These are phyloP conservation scores for Rhodotorula glutinis DNA, from an alignment of 1,284 basidiomycete species.

Conservation along the genomic window DNA sequence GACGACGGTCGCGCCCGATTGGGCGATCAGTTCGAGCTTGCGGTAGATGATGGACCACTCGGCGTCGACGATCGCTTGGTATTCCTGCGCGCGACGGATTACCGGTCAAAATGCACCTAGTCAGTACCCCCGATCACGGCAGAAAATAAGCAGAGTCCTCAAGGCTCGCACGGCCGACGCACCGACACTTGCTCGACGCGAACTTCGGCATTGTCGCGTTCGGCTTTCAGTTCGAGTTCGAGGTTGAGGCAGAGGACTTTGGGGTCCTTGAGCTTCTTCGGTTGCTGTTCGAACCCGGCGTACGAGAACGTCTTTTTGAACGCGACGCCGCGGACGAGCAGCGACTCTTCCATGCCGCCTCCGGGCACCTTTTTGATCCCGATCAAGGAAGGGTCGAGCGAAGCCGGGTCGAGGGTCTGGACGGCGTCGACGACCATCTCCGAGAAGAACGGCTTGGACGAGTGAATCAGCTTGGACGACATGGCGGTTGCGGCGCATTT, in stretches of 20 bases:
- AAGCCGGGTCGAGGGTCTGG: constrained; percentile 82
- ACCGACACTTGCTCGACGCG: constrained; percentile 86
- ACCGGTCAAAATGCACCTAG: too few species aligned
- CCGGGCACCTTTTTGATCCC: constrained; percentile 99
- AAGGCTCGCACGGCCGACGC: constrained; percentile 14
- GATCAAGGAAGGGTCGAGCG: constrained; percentile 93
- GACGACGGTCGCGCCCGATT: constrained; percentile 95
- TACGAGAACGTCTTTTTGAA: constrained; percentile 99
- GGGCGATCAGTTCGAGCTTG: constrained; percentile 93
- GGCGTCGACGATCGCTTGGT: constrained; percentile 98
- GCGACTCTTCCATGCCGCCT: constrained; percentile 89
- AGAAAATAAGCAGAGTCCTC: too few species aligned
- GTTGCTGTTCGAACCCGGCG: constrained; percentile 98
- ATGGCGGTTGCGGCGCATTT: constrained; percentile 98
- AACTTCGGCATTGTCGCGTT: constrained; percentile 99
- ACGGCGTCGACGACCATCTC: constrained; percentile 99
- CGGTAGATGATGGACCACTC: constrained; percentile 99
- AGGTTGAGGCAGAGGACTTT: constrained; percentile 94
- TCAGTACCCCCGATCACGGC: too few species aligned
- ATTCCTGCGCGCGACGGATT: constrained; percentile 56
- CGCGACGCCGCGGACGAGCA: constrained; percentile 82
- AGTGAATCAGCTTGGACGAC: constrained; percentile 99
- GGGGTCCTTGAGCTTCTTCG: constrained; percentile 85
- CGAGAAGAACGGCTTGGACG: constrained; percentile 98
- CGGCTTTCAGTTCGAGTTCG: constrained; percentile 97